Evolutionary conservation across 2,329 filamentous ascomycete species (phyloP), one percentile per base, ranked within the genome.

Genomic region (Sclerotinia spermophila): DNA sequence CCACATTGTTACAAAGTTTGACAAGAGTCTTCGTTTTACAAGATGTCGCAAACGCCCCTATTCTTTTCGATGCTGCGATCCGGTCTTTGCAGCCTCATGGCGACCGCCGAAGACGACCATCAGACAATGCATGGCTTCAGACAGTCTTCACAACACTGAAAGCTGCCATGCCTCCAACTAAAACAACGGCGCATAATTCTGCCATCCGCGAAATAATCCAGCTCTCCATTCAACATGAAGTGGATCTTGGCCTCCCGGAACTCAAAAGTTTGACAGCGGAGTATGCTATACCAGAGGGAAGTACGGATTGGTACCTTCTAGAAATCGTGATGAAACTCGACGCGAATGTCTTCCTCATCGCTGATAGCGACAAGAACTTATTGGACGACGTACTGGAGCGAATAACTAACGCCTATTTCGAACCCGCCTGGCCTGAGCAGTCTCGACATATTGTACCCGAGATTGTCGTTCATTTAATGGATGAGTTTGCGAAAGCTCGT

Each of bases 41-140:
- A 51, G 74, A 77, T 68, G 65, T 81, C 38, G 77, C 79, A 8
- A 79, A 83, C 81, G 68, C 79, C 78, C 81, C 83, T 0, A 76
- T 82, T 13, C 76, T 85, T 8, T 82, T 85, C 66, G 81, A 84
- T 67, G 80, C 83, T 70, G 82, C 83, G 5, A 81, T 82, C 35
- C 80, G 82, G 48, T 82, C 82, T 48, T 79, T 84, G 24, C 82
- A 77, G n/a, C 67, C 81, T 27, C 79, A 82, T 70, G 79, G 82
- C 70, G 80, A 81, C 17, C 82, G 82, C 60, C 82, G 83, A 64
- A 78, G 81, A 51, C 81, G 83, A 73, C 80, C 80, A 11, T 77
- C 81, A 35, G 84, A 86, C 75, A 81, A 81, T 53, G 78, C 81
- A 21, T 86, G 84, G 84, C 75, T 86, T 65, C 83, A 85, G 75